A percentile compares a stretch with the other conserved stretches of the same genome.
Evolutionary conservation across 2,329 filamentous ascomycete genomes (phyloP).

Genomic region (Penicillium sp.): DNA sequence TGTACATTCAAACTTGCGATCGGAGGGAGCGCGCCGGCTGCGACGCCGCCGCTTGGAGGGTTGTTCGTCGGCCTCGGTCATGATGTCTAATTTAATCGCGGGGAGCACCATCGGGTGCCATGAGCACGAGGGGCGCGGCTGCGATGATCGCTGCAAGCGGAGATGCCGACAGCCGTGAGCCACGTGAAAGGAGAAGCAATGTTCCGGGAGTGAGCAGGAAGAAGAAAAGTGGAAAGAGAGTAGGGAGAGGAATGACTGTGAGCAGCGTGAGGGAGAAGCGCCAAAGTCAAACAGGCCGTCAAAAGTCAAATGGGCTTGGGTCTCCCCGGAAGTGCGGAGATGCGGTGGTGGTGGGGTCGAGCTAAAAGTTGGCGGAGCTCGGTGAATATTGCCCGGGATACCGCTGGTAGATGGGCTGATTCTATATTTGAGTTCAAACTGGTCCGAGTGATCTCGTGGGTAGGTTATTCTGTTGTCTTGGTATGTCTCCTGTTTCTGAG

Average conservation of each 20-base stretch:
- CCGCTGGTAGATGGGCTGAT: too few species aligned
- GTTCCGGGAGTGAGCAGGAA: not conserved
- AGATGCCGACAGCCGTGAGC: not conserved
- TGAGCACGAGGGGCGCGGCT: constrained; percentile 11
- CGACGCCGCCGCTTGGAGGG: constrained; percentile 49
- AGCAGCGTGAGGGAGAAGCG: not conserved
- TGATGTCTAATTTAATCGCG: constrained; percentile 20
- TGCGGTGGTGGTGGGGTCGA: constrained; percentile 9
- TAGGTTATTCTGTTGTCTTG: not conserved
- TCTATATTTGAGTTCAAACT: too few species aligned
- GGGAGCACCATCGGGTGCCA: constrained; percentile 24
- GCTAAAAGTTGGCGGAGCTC: constrained; percentile 7
- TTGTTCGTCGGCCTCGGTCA: constrained; percentile 24
- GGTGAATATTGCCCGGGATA: constrained; percentile 6
- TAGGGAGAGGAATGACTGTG: not conserved
- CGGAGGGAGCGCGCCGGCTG: constrained; percentile 50
- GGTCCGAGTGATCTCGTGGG: not conserved
- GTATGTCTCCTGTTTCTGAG: not conserved
- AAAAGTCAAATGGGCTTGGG: constrained; percentile 3
- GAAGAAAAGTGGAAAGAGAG: not conserved
- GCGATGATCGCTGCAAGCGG: constrained; percentile 12
- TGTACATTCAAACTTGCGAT: constrained; percentile 73
- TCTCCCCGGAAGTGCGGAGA: constrained; percentile 15
- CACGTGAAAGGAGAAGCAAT: constrained; percentile 4
- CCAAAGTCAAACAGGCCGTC: constrained; percentile 2